These are phyloP conservation scores for Ustilago loliicola DNA, from an alignment of 1,284 basidiomycete genomes.

Conservation along the genomic window DNA sequence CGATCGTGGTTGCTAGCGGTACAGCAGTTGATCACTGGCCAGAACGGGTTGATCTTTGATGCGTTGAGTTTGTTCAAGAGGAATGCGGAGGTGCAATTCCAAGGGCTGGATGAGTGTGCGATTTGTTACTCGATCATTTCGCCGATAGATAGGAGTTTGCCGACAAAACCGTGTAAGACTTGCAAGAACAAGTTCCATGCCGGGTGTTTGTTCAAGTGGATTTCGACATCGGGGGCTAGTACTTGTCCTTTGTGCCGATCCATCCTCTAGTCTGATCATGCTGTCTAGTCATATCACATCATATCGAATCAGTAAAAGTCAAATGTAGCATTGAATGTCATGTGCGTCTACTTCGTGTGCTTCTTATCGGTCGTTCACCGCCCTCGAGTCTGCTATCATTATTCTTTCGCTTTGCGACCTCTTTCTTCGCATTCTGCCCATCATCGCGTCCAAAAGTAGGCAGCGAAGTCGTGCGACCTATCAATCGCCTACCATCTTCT, in stretches of 20 bases:
- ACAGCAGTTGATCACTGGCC: slow-evolving; percentile 84
- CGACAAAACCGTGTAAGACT: slow-evolving; percentile 89
- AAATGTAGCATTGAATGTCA: background rate
- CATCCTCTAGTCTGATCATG: slow-evolving; percentile 70
- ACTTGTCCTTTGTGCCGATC: slow-evolving; percentile 89
- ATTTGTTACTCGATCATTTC: slow-evolving; percentile 84
- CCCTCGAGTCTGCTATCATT: background rate
- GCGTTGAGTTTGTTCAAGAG: slow-evolving; percentile 93
- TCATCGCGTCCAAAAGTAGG: slow-evolving; percentile 5
- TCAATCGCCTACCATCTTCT: background rate
- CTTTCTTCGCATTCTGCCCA: background rate
- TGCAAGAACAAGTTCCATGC: slow-evolving; percentile 94
- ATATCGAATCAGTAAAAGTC: background rate
- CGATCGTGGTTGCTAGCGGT: slow-evolving; percentile 92
- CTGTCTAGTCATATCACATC: background rate
- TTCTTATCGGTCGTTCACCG: background rate
- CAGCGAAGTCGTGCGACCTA: slow-evolving; percentile 18
- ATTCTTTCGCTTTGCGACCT: background rate
- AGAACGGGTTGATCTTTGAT: slow-evolving; percentile 93
- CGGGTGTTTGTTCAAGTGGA: slow-evolving; percentile 78
- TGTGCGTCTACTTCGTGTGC: slow-evolving; percentile 1
- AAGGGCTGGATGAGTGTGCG: slow-evolving; percentile 68
- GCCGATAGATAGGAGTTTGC: slow-evolving; percentile 87
- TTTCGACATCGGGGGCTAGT: slow-evolving; percentile 84
- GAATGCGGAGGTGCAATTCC: slow-evolving; percentile 79